Evolutionary conservation across 1,284 basidiomycete species (phyloP), one percentile per base, ranked within the genome.

Genomic region (Omphalotus olearius): DNA sequence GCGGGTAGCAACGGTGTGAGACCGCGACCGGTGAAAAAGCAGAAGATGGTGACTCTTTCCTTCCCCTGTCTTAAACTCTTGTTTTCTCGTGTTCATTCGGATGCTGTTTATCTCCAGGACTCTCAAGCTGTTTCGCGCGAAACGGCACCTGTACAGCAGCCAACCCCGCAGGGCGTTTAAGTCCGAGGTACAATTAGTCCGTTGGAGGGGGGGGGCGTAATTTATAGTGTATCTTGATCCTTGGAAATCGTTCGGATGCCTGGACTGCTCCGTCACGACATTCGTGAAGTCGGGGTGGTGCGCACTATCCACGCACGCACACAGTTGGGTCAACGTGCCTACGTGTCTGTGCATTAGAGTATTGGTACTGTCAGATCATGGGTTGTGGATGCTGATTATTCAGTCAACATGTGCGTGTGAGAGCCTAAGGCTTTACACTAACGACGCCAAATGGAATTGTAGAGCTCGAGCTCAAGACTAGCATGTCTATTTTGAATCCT

Each of bases 1-100:
- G 77, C 83, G 20, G 81, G 82, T 23, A 67, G 69, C 51, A 71
- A 69, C 13, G 78, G 75, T 45, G 78, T 75, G 14, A 73, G 83
- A 54, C 85, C 86, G 25, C 72, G 88, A 58, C 86, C 87, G 38
- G 62, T 84, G 45, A 90, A 90, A 75, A 89, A 86, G 67, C 85
- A 83, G 63, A 75, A 85, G 56, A 72, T 85, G 80, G 87, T 90
- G 59, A 64, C 80, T 71, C 20, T 41, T 17, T 11, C 16, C 25
- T 16, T 16, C 2, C 4, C 16, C 9, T 14, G n/a, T 25, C 18
- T 11, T 35, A 9, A n/a, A 6, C 1, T 45, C 20, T 14, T 3
- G 10, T 38, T 13, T 33, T 28, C 10, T 28, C 4, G 7, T 33
- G 30, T 18, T 35, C 20, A 41, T 20, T 26, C 20, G 46, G 20